phyloP scores from a whole-genome alignment of 257 asterid species.

The Lantana camara region DNA sequence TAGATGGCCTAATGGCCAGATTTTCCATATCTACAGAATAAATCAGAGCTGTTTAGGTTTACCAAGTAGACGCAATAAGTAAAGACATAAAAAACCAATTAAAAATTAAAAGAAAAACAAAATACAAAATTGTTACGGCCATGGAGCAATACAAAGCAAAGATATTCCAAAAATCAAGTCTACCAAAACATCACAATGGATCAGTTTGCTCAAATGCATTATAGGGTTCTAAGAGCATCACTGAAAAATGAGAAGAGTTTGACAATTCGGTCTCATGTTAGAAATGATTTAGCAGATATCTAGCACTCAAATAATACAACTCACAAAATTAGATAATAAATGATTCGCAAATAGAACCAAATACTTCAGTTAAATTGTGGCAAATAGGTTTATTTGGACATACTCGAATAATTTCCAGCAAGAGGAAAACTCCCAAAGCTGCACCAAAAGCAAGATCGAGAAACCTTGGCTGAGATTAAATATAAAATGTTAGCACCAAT shows the following conservation, averaged over 20 bases:
- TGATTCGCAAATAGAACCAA: slow-evolving; percentile 1
- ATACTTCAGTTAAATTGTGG: background rate
- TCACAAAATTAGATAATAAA: slow-evolving; percentile 3
- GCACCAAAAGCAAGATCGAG: slow-evolving; percentile 85
- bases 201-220: slow-evolving; percentile 10
- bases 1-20: slow-evolving; percentile 89
- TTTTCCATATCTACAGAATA: slow-evolving; percentile 77
- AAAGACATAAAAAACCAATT: background rate
- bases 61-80: background rate
- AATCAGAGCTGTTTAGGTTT: slow-evolving; percentile 20
- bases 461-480: slow-evolving; percentile 40
- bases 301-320: slow-evolving; percentile 7
- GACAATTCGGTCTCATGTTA: slow-evolving; percentile 18
- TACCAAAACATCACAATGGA: background rate
- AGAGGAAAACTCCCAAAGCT: slow-evolving; percentile 85
- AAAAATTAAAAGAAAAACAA: background rate
- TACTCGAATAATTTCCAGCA: slow-evolving; percentile 90
- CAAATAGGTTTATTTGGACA: slow-evolving; percentile 36
- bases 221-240: background rate
- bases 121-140: slow-evolving; percentile 7
- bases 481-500: slow-evolving; percentile 30
- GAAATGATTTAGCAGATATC: slow-evolving; percentile 11
- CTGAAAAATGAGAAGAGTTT: background rate
- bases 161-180: background rate
- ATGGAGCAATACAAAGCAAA: no score